Evolutionary conservation across 345 rosid genomes (phyloP).

Genomic region (rapeseed (Brassica napus)): DNA sequence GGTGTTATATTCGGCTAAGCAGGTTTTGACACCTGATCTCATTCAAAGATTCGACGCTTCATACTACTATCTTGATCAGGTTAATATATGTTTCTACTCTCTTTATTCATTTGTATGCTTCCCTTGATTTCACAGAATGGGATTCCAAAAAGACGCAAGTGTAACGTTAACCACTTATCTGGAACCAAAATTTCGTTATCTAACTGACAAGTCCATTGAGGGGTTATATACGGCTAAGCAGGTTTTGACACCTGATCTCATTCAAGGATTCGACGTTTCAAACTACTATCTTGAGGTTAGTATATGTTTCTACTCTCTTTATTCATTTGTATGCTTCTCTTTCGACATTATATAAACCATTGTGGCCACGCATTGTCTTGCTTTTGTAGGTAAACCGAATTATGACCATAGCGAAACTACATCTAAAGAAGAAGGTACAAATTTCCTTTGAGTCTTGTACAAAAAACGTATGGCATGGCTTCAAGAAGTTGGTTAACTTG

Average conservation of each 20-base stretch:
- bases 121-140: conserved; percentile 29
- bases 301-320: conserved; percentile 3
- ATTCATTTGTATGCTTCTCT: background rate
- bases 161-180: too few species aligned
- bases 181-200: background rate
- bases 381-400: conserved; percentile 36
- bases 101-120: background rate
- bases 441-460: conserved; percentile 38
- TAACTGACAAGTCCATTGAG: conserved; percentile 30
- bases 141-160: conserved; percentile 31
- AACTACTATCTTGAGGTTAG: conserved; percentile 39
- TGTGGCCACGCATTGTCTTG: background rate
- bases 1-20: conserved; percentile 29
- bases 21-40: conserved; percentile 27
- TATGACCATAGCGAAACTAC: conserved; percentile 28
- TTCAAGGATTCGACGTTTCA: conserved; percentile 19
- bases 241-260: conserved; percentile 25
- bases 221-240: conserved; percentile 29
- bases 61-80: conserved; percentile 34
- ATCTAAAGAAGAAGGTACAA: conserved; percentile 19
- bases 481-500: conserved; percentile 17
- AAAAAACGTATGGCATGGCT: conserved; percentile 14
- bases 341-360: background rate
- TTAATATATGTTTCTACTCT: conserved; percentile 12
- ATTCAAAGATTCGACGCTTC: conserved; percentile 18